Percentiles rank a stretch among this genome's conserved stretches.
phyloP scores from a whole-genome alignment of 1,139 yeast species.

The Protomyces pachydermus region DNA sequence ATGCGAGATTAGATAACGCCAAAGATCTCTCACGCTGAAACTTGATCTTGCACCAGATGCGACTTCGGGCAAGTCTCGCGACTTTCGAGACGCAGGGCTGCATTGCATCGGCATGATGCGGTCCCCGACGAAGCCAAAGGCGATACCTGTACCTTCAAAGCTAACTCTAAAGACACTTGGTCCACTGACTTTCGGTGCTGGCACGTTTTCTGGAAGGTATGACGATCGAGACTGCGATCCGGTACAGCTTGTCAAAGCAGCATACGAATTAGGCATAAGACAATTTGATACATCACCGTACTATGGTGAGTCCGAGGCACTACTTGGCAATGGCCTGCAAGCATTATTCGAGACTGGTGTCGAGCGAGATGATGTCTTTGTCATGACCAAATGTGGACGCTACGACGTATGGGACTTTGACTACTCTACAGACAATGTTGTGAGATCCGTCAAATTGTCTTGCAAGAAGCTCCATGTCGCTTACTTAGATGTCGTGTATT shows the following conservation, averaged over 20 bases:
- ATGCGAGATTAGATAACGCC: neutral
- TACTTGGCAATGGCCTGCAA: constrained; percentile 62
- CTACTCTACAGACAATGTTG: constrained; percentile 58
- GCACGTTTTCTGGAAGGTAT: constrained; percentile 75
- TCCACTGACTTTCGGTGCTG: constrained; percentile 74
- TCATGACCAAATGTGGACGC: constrained; percentile 87
- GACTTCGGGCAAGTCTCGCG: no score
- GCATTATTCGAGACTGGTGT: constrained; percentile 43
- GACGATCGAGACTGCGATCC: constrained; percentile 52
- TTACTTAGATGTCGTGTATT: constrained; percentile 33
- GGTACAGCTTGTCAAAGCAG: constrained; percentile 51
- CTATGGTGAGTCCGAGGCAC: constrained; percentile 79
- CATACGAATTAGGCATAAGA: constrained; percentile 62
- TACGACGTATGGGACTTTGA: constrained; percentile 64
- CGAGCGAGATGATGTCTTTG: constrained; percentile 59
- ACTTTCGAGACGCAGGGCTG: no score
- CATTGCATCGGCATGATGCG: neutral
- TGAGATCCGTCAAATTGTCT: constrained; percentile 61
- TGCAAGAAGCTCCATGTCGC: constrained; percentile 38
- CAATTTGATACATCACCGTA: constrained; percentile 91
- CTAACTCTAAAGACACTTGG: constrained; percentile 42
- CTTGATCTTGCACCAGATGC: no score
- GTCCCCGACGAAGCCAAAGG: neutral
- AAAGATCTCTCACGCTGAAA: neutral
- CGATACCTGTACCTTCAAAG: constrained; percentile 2